Conservation (phyloP, 2,329 filamentous ascomycete genomes). For the Cadophora luteo-olivacea region DNA sequence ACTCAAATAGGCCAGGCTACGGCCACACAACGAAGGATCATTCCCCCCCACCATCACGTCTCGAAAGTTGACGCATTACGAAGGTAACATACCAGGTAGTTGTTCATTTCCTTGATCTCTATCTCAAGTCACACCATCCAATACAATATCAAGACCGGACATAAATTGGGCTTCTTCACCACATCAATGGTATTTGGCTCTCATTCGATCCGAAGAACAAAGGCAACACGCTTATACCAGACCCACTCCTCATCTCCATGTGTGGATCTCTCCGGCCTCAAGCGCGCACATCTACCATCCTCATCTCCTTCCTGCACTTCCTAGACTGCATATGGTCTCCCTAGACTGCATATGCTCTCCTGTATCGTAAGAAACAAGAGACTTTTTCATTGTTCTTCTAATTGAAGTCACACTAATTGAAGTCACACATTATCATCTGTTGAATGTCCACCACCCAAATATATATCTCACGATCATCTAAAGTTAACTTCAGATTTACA, state of each 20-base stretch:
- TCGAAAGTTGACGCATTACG: not conserved
- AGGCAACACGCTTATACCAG: conserved; percentile 39
- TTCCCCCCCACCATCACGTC: not conserved
- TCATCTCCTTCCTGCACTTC: not conserved
- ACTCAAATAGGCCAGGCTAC: not conserved
- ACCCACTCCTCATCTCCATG: conserved; percentile 33
- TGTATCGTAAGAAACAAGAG: no score
- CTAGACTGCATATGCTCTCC: no score
- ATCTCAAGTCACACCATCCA: not conserved
- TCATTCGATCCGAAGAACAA: conserved; percentile 53
- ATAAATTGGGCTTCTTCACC: conserved; percentile 51
- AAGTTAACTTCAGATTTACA: no score
- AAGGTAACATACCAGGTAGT: not conserved
- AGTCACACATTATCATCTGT: no score
- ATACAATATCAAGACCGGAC: conserved; percentile 38
- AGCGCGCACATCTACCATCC: conserved; percentile 32
- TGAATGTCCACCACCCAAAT: no score
- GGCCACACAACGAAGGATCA: not conserved
- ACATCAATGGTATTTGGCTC: conserved; percentile 49
- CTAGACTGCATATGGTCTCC: not conserved
- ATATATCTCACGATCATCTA: no score
- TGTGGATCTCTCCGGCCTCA: conserved; percentile 39
- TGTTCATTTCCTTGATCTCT: not conserved
- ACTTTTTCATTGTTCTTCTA: no score
- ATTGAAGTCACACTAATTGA: no score